Base-by-base conservation (phyloP, 805 yeast genomes). In the Candida odintsovae region DNA sequence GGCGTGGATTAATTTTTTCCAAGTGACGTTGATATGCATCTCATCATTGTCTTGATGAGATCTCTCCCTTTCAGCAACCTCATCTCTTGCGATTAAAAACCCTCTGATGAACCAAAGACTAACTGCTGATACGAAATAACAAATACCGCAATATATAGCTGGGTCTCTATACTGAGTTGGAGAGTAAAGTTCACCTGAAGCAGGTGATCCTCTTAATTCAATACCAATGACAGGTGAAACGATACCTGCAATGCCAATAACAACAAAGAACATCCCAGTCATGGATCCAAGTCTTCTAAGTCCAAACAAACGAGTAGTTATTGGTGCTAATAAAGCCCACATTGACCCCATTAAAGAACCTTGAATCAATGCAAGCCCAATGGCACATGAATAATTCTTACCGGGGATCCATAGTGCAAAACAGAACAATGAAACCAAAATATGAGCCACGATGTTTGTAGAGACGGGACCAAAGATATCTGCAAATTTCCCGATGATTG, bases 321-420 rank as follows among this genome's bases (percentile, higher is more conserved):
- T 13, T 80, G 72, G 6, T 78, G 74, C 53, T 71, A 54, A 11
- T 76, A 71, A 10, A 3, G 80, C 75, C 73, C 78, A 81, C 37
- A 80, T 66, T n/a, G 78, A 68, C 3, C 86, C 86, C 83, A 81
- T 80, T 29, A 76, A 43, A 0, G 71, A 62, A 31, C 87, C 87
- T 51, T 64, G 68, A 7, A 80, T 49, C 18, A 80, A 38, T 2
- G 78, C 77, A 55, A 79, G 75, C 0, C 65, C 72, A 12, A 78
- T 56, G 0, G 80, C 75, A 1, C 82, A 76, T 1, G 81, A 82
- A 50, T 64, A 72, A 52, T 78, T 78, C 45, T 76, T 65, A 15
- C 79, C 75, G 4, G 83, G 82, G 21, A 74, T 66, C 80, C 80
- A 75, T 75, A 75, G 71, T 6, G 76, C 73, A 49, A 67, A 64